A percentile compares a stretch with the other conserved stretches of the same genome.
Conservation (phyloP, 1,139 yeast genomes). For the Kurtzmaniella quercitrusa region DNA sequence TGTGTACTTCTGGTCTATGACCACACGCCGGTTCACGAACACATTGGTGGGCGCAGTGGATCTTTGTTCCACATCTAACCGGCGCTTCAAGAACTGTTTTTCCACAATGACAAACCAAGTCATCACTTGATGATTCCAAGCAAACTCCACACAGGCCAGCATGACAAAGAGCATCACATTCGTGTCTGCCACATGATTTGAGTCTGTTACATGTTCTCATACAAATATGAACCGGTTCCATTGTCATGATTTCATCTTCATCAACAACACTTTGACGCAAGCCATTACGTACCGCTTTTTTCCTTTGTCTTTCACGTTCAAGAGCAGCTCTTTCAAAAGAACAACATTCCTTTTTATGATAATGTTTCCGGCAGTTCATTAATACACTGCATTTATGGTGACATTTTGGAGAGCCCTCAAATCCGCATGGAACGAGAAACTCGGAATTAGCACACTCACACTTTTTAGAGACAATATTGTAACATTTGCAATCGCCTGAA, state of each 20-base stretch:
- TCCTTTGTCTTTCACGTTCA: constrained; percentile 54
- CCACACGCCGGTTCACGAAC: constrained; percentile 63
- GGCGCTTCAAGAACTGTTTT: constrained; percentile 79
- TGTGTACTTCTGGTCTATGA: constrained; percentile 68
- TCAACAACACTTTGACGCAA: constrained; percentile 28
- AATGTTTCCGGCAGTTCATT: constrained; percentile 78
- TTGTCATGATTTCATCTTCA: constrained; percentile 48
- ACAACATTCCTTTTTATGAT: constrained; percentile 71
- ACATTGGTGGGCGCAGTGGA: constrained; percentile 71
- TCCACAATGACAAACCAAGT: constrained; percentile 82
- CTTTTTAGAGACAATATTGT: constrained; percentile 34
- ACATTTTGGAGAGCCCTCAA: constrained; percentile 59
- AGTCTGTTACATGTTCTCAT: constrained; percentile 62
- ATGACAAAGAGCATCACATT: constrained; percentile 76
- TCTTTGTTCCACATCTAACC: constrained; percentile 80
- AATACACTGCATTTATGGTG: constrained; percentile 71
- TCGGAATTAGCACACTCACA: constrained; percentile 51
- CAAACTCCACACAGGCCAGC: constrained; percentile 84
- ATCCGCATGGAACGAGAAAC: constrained; percentile 62
- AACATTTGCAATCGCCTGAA: constrained; percentile 72
- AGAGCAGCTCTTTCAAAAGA: constrained; percentile 60
- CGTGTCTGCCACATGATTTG: constrained; percentile 69
- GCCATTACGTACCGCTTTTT: constrained; percentile 46
- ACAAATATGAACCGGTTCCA: constrained; percentile 80
- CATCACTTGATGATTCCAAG: constrained; percentile 77